Conservation (phyloP, 345 rosid genomes). For the Pistacia integerrima region DNA sequence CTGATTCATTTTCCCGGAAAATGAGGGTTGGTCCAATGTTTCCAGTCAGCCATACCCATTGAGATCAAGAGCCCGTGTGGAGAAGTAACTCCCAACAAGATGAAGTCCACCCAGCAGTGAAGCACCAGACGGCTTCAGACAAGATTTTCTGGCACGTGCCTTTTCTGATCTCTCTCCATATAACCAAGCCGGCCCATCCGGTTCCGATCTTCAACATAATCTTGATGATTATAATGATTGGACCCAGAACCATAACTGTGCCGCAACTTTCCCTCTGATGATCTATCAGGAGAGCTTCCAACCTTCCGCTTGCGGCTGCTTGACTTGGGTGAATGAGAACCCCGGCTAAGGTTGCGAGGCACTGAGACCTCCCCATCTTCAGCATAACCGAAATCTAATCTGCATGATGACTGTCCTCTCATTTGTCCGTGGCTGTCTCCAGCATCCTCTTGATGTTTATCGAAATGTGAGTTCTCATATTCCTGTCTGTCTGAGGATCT, state of each 20-base stretch:
- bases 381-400: slow-evolving; percentile 25
- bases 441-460: slow-evolving; percentile 22
- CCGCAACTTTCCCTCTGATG: slow-evolving; percentile 37
- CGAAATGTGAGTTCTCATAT: slow-evolving; percentile 25
- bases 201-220: slow-evolving; percentile 15
- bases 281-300: slow-evolving; percentile 31
- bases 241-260: slow-evolving; percentile 22
- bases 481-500: slow-evolving; percentile 15
- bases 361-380: slow-evolving; percentile 71
- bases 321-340: slow-evolving; percentile 27
- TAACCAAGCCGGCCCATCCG: slow-evolving; percentile 16
- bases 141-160: slow-evolving; percentile 21
- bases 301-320: slow-evolving; percentile 41
- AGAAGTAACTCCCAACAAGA: background rate
- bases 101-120: background rate
- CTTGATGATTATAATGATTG: slow-evolving; percentile 18
- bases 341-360: slow-evolving; percentile 16
- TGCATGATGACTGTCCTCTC: slow-evolving; percentile 34
- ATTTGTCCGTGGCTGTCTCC: slow-evolving; percentile 32
- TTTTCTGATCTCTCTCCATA: slow-evolving; percentile 22
- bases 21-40: background rate
- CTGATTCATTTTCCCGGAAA: slow-evolving; percentile 4
- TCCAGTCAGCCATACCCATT: background rate
- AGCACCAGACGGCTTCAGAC: slow-evolving; percentile 3
- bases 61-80: background rate